These are phyloP conservation scores for Austropuccinia psidii DNA, from an alignment of 1,284 basidiomycete genomes.

Conservation along the genomic window DNA sequence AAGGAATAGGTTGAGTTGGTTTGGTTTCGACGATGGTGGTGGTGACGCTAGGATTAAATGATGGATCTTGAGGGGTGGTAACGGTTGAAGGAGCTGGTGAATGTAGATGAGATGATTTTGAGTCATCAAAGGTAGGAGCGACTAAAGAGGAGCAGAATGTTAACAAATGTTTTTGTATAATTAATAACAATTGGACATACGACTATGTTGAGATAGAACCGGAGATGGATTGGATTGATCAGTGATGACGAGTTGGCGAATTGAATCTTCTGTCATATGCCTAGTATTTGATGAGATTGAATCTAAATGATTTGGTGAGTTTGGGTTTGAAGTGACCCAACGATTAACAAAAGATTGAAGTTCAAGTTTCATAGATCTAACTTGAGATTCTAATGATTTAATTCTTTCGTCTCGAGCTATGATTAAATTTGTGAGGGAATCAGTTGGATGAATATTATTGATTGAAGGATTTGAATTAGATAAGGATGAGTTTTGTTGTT, in stretches of 20 bases:
- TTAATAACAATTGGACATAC: background rate
- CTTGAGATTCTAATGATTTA: conserved; percentile 43
- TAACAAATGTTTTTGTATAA: background rate
- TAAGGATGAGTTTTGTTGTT: background rate
- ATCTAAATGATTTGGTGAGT: background rate
- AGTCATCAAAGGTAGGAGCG: conserved; percentile 2
- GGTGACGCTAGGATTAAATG: background rate
- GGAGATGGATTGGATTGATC: conserved; percentile 6
- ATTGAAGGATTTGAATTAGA: background rate
- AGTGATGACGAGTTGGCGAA: conserved; percentile 5
- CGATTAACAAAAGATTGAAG: conserved; percentile 13
- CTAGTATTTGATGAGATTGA: background rate
- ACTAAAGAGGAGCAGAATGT: background rate
- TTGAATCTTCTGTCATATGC: conserved; percentile 15
- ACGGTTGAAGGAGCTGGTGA: background rate
- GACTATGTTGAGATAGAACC: background rate
- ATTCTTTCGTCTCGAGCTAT: conserved; percentile 43
- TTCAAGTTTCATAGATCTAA: conserved; percentile 36
- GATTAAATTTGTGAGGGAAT: conserved; percentile 32
- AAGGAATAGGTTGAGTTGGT: background rate
- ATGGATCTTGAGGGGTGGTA: background rate
- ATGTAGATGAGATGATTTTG: background rate
- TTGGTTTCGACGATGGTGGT: background rate
- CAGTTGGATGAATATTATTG: background rate
- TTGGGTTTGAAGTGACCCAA: background rate